Evolutionary conservation across 352 stramenopile species (phyloP).

Genomic region (Phytophthora europaea): DNA sequence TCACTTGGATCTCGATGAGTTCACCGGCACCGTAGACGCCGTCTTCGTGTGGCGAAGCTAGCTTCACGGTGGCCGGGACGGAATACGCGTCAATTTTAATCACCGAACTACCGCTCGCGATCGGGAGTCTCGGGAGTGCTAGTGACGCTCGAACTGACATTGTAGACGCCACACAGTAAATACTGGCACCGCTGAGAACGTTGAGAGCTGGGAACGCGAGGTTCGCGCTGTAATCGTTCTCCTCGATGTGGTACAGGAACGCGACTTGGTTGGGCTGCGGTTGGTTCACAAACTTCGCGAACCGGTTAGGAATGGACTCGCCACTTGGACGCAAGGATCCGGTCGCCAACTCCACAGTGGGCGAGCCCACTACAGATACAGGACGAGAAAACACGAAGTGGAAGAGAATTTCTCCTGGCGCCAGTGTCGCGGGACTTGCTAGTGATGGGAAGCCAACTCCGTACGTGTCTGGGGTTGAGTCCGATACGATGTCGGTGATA

Average conservation of each 20-base stretch:
- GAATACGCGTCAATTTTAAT: conserved; percentile 66
- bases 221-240: conserved; percentile 64
- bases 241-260: conserved; percentile 75
- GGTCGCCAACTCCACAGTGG: conserved; percentile 67
- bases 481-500: conserved; percentile 56
- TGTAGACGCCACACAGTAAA: conserved; percentile 64
- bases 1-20: conserved; percentile 73
- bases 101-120: conserved; percentile 28
- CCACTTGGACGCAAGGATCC: conserved; percentile 62
- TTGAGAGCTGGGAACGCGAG: conserved; percentile 61
- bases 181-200: conserved; percentile 46
- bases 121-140: conserved; percentile 45
- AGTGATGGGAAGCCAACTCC: conserved; percentile 67
- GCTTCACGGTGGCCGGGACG: conserved; percentile 63
- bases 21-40: conserved; percentile 70
- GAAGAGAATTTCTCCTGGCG: conserved; percentile 77
- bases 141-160: conserved; percentile 41
- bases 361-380: conserved; percentile 54
- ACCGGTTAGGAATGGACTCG: conserved; percentile 51
- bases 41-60: conserved; percentile 62
- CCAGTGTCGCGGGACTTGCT: conserved; percentile 58
- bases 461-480: conserved; percentile 62
- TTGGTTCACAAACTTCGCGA: conserved; percentile 58
- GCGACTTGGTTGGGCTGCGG: conserved; percentile 54
- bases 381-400: conserved; percentile 68